Conservation (phyloP, 129 eudicot genomes). For the Escallonia rubra region DNA sequence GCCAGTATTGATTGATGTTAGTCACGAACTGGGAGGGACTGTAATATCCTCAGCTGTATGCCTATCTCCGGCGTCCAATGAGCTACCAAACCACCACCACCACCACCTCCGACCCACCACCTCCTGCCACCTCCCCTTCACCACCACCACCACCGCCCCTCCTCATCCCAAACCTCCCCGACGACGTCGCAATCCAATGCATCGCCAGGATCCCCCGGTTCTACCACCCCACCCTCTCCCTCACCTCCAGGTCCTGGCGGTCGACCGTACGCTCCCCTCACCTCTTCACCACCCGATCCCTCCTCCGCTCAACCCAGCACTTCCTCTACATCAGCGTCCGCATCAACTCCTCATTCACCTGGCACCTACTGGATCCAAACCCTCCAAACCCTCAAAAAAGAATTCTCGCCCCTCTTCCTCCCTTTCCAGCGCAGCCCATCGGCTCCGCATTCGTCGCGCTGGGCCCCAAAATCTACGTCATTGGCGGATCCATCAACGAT, state of each 20-base stretch:
- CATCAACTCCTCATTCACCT: constrained; percentile 42
- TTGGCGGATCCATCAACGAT: constrained; percentile 73
- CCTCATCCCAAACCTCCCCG: constrained; percentile 65
- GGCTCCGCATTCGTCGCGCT: constrained; percentile 57
- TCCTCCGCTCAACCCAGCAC: constrained; percentile 51
- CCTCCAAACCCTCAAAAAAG: constrained; percentile 20
- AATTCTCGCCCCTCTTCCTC: constrained; percentile 33
- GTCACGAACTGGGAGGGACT: too few species aligned
- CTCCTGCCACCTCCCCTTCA: constrained; percentile 7
- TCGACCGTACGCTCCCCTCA: constrained; percentile 49
- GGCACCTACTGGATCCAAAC: constrained; percentile 45
- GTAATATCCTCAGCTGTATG: too few species aligned
- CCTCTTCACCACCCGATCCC: constrained; percentile 58
- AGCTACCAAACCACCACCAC: constrained; percentile 21
- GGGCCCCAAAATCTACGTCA: constrained; percentile 53
- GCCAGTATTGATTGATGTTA: too few species aligned
- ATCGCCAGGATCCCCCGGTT: constrained; percentile 69
- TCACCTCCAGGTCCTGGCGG: constrained; percentile 62
- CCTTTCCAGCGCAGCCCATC: constrained; percentile 41
- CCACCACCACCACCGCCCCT: constrained; percentile 16
- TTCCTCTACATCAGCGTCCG: constrained; percentile 69
- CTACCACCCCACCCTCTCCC: constrained; percentile 53
- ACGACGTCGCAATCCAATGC: constrained; percentile 80
- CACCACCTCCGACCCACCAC: constrained; percentile 11
- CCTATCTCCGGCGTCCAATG: constrained; percentile 24